Percentiles rank a stretch among this genome's conserved stretches.
These are phyloP conservation scores for Curvularia sp. DNA, from an alignment of 2,329 filamentous ascomycete genomes.

Conservation along the genomic window DNA sequence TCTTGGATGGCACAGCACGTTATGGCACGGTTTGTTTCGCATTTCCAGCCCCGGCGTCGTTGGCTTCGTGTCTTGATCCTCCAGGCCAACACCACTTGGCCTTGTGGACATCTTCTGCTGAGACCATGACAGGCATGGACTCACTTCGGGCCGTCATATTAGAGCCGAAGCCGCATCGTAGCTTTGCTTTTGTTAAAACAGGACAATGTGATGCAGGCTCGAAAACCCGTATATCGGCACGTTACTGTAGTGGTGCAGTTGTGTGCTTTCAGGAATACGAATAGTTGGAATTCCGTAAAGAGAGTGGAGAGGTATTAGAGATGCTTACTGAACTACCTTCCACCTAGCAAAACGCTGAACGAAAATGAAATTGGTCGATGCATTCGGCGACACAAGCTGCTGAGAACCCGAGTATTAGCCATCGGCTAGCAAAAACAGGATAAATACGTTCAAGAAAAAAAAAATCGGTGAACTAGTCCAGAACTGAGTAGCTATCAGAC, in stretches of 20 bases:
- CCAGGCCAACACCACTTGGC: neutral
- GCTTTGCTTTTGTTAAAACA: neutral
- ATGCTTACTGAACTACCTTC: neutral
- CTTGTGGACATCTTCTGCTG: neutral
- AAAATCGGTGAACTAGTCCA: neutral
- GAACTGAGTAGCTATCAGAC: neutral
- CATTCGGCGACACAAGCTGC: too few species aligned
- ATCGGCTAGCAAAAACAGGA: neutral
- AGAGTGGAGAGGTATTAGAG: neutral
- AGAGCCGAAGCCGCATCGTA: neutral
- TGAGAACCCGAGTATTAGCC: neutral
- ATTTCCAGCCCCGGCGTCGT: neutral
- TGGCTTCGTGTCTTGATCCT: neutral
- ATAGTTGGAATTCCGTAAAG: too few species aligned
- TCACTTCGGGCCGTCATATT: neutral
- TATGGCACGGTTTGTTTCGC: neutral
- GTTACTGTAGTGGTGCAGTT: neutral
- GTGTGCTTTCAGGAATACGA: neutral
- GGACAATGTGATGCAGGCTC: too few species aligned
- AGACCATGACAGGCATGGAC: slow-evolving; percentile 3
- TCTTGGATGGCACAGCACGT: neutral
- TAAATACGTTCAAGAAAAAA: neutral
- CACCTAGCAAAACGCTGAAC: neutral
- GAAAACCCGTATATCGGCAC: too few species aligned
- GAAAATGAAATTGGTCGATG: too few species aligned